Evolutionary conservation across 306 rosid genomes (phyloP).

Genomic region (Elaeagnus macrophylla): DNA sequence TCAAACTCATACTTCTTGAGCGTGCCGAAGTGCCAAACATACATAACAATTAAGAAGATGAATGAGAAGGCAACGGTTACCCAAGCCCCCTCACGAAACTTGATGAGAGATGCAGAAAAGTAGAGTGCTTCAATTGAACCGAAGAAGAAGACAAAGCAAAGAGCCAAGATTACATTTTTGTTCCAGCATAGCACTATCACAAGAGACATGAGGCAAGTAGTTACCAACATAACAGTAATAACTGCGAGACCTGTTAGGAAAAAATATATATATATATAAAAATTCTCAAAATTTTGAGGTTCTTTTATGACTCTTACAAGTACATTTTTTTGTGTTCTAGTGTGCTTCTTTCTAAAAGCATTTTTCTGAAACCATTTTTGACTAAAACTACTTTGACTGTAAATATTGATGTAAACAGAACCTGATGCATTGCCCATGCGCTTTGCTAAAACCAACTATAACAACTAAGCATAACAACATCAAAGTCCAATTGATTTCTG

Average conservation of each 20-base stretch:
- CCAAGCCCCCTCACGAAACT: slow-evolving; percentile 97
- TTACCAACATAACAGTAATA: slow-evolving; percentile 90
- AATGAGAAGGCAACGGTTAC: slow-evolving; percentile 86
- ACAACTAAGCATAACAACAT: slow-evolving; percentile 82
- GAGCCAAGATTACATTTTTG: slow-evolving; percentile 45
- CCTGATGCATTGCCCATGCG: slow-evolving; percentile 98
- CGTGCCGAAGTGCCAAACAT: slow-evolving; percentile 94
- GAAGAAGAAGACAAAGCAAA: slow-evolving; percentile 72
- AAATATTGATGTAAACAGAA: slow-evolving; percentile 23
- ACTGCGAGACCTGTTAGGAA: slow-evolving; percentile 78
- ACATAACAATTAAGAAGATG: slow-evolving; percentile 77
- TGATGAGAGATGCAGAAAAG: slow-evolving; percentile 94
- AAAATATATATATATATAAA: slow-evolving; percentile 2
- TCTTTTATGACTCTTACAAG: too few relatives aligned
- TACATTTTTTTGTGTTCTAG: too few relatives aligned
- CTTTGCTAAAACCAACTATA: slow-evolving; percentile 80
- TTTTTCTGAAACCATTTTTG: too few relatives aligned
- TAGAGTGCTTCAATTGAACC: slow-evolving; percentile 95
- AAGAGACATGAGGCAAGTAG: slow-evolving; percentile 92
- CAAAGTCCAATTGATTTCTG: slow-evolving; percentile 87
- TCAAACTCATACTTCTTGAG: slow-evolving; percentile 87
- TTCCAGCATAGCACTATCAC: slow-evolving; percentile 93
- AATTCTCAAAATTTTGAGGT: too few relatives aligned
- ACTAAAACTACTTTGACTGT: too few relatives aligned
- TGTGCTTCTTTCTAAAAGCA: too few relatives aligned